Evolutionary conservation across 192 early-diverging fungal genomes (phyloP), one percentile per base, ranked within the genome.

Genomic region (Obelidium mucronatum): DNA sequence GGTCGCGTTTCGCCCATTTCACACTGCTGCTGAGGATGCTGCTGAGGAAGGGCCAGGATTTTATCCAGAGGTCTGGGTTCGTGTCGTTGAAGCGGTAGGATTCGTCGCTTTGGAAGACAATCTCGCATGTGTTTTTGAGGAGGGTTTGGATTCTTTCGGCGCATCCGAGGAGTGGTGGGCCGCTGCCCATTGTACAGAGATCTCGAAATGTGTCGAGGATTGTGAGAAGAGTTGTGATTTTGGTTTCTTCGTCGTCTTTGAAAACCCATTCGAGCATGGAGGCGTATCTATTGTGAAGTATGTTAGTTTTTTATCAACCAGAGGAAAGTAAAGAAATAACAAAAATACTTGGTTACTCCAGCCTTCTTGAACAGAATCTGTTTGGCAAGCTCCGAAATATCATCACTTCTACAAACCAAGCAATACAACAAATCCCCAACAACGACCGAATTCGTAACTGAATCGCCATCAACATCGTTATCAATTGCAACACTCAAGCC

Each of bases 1-100:
- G 35, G 61, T 77, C 76, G 42, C 70, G 56, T 48, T 77, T 77
- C 8, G 76, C 78, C 78, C 78, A 79, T 37, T 65, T 64, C 17
- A 60, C 72, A 30, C 62, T 67, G 26, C 60, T 66, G 3, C 4
- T n/a, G 3, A 79, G 51, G 33, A 79, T 44, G 11, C 48, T 30
- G 2, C 13, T 19, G 28, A 79, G 19, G 36, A 79, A 79, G 13
- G 78, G 70, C 78, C 78, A 79, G 2, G 55, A 19, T 51, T 79
- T 75, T 26, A 74, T 61, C 78, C 78, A 79, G 8, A 69, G 30
- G 39, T 79, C 58, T 19, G 76, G 24, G n/a, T 77, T 69, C 24
- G 51, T 24, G 28, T 42, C 55, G 3, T 62, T 74, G 61, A 64
- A 74, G 17, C 73, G 52, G 69, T 72, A 72, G 36, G 48, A 54